Percentiles rank a stretch among this genome's conserved stretches.
Evolutionary conservation across 108 stramenopile species (phyloP).

Genomic region (Nitzschia sp.): DNA sequence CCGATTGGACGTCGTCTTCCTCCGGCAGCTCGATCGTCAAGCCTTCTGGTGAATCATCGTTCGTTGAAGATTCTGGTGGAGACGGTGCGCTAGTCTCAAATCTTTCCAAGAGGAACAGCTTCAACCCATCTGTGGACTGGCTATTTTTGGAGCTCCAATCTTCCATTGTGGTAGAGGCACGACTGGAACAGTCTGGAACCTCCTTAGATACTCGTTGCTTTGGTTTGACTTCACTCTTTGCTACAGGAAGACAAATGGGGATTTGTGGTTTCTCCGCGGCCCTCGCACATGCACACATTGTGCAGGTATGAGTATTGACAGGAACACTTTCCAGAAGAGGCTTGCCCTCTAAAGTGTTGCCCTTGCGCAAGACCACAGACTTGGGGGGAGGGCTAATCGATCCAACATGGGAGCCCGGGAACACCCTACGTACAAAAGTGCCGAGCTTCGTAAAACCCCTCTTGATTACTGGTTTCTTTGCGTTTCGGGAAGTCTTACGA

Average conservation of each 20-base stretch:
- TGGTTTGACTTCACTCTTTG: not conserved
- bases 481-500: too few species aligned
- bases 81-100: not conserved
- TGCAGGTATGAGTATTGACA: not conserved
- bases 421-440: too few species aligned
- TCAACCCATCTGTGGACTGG: not conserved
- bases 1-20: not conserved
- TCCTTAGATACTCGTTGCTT: not conserved
- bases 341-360: not conserved
- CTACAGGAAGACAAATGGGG: not conserved
- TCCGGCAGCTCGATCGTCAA: not conserved
- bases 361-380: too few species aligned
- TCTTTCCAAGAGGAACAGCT: not conserved
- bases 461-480: too few species aligned
- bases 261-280: not conserved
- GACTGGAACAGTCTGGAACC: not conserved
- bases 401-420: too few species aligned
- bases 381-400: too few species aligned
- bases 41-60: not conserved
- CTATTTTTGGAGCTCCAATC: conserved; percentile 2
- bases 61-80: not conserved
- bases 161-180: not conserved
- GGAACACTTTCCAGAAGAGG: not conserved
- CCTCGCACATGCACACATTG: not conserved
- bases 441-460: too few species aligned